These are phyloP conservation scores for Talaromyces trachyspermus DNA, from an alignment of 495 filamentous ascomycete genomes.

Conservation along the genomic window DNA sequence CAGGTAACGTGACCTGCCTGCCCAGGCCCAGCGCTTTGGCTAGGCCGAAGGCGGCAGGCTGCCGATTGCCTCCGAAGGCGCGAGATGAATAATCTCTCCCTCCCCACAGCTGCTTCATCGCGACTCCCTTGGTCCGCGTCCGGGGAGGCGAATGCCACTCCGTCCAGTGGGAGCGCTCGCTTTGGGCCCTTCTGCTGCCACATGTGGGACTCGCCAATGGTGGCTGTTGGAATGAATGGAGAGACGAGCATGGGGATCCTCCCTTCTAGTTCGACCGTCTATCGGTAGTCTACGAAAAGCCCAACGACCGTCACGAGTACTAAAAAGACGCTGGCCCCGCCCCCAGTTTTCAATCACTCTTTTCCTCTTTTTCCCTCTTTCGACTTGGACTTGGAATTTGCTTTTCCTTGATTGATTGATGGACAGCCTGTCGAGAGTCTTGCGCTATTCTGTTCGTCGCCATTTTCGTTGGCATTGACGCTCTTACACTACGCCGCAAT, in stretches of 20 bases:
- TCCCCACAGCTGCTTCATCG: no score
- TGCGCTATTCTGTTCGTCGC: not conserved
- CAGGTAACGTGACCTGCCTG: no score
- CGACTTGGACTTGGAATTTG: not conserved
- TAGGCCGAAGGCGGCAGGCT: no score
- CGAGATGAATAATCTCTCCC: no score
- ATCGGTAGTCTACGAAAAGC: not conserved
- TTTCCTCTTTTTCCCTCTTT: not conserved
- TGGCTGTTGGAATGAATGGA: not conserved
- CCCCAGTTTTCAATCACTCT: not conserved
- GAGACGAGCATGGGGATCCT: constrained; percentile 1
- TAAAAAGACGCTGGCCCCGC: constrained; percentile 8
- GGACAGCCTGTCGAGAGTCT: not conserved
- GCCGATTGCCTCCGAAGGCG: no score
- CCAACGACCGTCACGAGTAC: not conserved
- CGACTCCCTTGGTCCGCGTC: no score
- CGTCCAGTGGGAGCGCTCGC: no score
- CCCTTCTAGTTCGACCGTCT: not conserved
- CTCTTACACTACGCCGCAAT: not conserved
- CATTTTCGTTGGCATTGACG: not conserved
- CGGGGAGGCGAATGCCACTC: no score
- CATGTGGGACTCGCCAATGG: not conserved
- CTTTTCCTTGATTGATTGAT: not conserved
- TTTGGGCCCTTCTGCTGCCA: no score
- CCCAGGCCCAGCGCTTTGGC: no score